These are phyloP conservation scores for Globisporangium uncinulatum DNA, from an alignment of 352 stramenopile genomes.

Conservation along the genomic window DNA sequence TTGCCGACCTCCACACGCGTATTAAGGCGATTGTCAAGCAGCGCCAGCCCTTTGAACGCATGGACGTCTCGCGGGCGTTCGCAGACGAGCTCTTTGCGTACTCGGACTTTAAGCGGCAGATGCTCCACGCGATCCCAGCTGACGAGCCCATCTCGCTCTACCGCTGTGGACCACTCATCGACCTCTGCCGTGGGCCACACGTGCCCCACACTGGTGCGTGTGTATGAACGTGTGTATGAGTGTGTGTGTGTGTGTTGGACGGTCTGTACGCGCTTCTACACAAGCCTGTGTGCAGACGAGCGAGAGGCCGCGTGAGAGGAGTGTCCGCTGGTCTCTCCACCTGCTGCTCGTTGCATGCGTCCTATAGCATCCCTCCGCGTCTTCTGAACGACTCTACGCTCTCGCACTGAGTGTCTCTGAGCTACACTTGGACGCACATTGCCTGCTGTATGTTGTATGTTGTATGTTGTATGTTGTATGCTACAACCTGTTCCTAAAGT, in stretches of 20 bases:
- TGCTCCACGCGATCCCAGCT: constrained; percentile 93
- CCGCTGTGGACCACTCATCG: constrained; percentile 96
- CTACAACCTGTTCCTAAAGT: neutral
- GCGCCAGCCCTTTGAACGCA: constrained; percentile 88
- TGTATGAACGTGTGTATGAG: constrained; percentile 31
- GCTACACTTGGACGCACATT: constrained; percentile 82
- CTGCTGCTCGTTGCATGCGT: constrained; percentile 21
- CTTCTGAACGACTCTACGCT: constrained; percentile 70
- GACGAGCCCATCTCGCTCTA: constrained; percentile 96
- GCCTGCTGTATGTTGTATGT: neutral
- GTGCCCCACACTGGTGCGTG: constrained; percentile 90
- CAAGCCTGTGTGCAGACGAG: constrained; percentile 70
- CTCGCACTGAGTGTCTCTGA: constrained; percentile 66
- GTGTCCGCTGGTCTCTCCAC: constrained; percentile 11
- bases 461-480: neutral
- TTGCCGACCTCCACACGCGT: constrained; percentile 70
- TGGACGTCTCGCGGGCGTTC: constrained; percentile 90
- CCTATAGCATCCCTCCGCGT: constrained; percentile 41
- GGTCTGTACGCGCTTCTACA: constrained; percentile 35
- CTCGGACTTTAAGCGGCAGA: constrained; percentile 96
- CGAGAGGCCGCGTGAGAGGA: constrained; percentile 60
- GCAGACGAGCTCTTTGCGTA: constrained; percentile 89
- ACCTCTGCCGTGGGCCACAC: constrained; percentile 96
- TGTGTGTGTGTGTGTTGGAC: constrained; percentile 17
- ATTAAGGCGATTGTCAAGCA: constrained; percentile 96